phyloP scores from a whole-genome alignment of 2,329 filamentous ascomycete genomes.

The Helicocarpus griseus region DNA sequence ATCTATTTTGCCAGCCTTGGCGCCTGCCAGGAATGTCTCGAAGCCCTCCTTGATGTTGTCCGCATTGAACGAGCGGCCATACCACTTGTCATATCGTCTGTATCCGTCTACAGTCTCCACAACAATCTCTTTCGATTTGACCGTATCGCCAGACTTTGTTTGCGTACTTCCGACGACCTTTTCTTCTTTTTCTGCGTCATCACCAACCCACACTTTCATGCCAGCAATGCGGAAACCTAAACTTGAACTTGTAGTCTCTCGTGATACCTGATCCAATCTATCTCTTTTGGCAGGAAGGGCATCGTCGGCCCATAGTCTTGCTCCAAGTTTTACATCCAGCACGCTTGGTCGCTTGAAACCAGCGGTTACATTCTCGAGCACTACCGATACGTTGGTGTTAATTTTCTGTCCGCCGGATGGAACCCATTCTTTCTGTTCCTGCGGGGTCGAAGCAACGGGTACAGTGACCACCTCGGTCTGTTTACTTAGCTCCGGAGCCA shows the following conservation, averaged over 20 bases:
- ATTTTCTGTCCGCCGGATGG: slow-evolving; percentile 54
- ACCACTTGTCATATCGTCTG: slow-evolving; percentile 56
- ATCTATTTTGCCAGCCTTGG: slow-evolving; percentile 30
- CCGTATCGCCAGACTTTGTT: slow-evolving; percentile 41
- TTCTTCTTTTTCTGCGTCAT: slow-evolving; percentile 22
- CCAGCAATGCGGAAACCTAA: slow-evolving; percentile 57
- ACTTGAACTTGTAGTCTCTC: slow-evolving; percentile 49
- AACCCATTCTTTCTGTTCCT: slow-evolving; percentile 28
- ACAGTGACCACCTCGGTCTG: slow-evolving; percentile 18
- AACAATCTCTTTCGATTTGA: slow-evolving; percentile 33
- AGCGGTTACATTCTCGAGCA: slow-evolving; percentile 72
- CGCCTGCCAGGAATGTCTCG: slow-evolving; percentile 44
- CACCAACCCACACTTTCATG: slow-evolving; percentile 50
- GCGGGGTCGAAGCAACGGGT: slow-evolving; percentile 16
- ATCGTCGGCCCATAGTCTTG: slow-evolving; percentile 72
- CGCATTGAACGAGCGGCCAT: slow-evolving; percentile 49
- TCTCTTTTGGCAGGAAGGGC: slow-evolving; percentile 49
- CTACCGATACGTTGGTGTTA: slow-evolving; percentile 67
- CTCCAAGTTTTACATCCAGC: slow-evolving; percentile 84
- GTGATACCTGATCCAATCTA: slow-evolving; percentile 49
- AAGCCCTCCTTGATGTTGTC: slow-evolving; percentile 50
- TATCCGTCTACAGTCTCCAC: slow-evolving; percentile 42
- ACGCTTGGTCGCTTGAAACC: slow-evolving; percentile 82
- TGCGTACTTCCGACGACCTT: slow-evolving; percentile 25
- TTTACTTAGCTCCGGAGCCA: slow-evolving; percentile 14